Base-by-base conservation (phyloP, 129 eudicot genomes). In the Pittosporum tobira region DNA sequence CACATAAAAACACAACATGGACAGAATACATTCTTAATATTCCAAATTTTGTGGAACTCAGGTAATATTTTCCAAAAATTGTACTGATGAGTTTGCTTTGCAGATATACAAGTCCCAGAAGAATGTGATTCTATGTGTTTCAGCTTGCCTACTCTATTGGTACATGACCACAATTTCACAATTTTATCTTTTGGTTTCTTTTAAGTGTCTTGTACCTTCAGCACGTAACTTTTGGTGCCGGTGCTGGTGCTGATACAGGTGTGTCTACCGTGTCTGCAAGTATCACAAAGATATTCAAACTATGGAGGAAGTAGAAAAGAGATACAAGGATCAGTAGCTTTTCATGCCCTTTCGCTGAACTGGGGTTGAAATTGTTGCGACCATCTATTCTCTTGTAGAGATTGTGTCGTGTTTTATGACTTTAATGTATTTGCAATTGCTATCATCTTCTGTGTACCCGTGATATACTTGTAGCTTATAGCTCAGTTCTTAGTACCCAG, bases 281-380 rank as follows among this genome's bases (percentile, higher is more conserved):
- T 88, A 77, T 74, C 24, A 80, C 80, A 83, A 71, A 66, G 96
- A 88, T 69, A 75, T 88, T 45, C 67, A 68, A 24, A 77, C 80
- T 73, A 56, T 88, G 81, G 96, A 88, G 72, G 82, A 80, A 78
- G 74, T 78, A n/a, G 96, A 80, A 70, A 88, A 88, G 94, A 83
- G 96, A 68, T 71, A 70, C 81, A 88, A 88, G 69, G 88, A 83
- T 30, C 75, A 80, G 84, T 88, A 88, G 74, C 16, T 34, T 63
- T 13, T 44, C 61, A 21, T n/a, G 15, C 19, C 22, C 43, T 16
- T 30, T 8, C 13, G 9, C 22, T 31, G 1, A 13, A 15, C 7
- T 55, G 18, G 24, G 9, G 11, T 29, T 15, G 24, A 31, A 52
- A 27, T 27, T 21, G n/a, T 21, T 15, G 59, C 15, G 25, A 22